phyloP scores from a whole-genome alignment of 2,329 filamentous ascomycete genomes.

The Alternaria sp. region DNA sequence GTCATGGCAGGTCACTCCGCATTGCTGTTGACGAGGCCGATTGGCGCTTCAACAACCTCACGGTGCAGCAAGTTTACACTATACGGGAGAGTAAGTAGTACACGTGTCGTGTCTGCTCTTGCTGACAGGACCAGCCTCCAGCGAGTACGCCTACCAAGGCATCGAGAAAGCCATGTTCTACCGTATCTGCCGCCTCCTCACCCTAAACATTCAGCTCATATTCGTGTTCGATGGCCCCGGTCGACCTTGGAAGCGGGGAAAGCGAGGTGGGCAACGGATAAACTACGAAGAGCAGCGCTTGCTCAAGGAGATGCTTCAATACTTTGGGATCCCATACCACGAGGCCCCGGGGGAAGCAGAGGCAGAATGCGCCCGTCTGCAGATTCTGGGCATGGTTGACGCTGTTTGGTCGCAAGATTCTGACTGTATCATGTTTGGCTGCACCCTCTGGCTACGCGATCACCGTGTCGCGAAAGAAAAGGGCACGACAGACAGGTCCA shows the following conservation, averaged over 20 bases:
- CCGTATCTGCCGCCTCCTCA: slow-evolving; percentile 54
- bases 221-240: slow-evolving; percentile 63
- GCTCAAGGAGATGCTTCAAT: slow-evolving; percentile 47
- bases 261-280: slow-evolving; percentile 37
- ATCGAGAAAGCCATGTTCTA: slow-evolving; percentile 52
- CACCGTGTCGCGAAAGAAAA: slow-evolving; percentile 34
- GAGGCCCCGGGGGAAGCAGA: slow-evolving; percentile 57
- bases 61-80: slow-evolving; percentile 34
- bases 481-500: slow-evolving; percentile 23
- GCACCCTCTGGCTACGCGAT: slow-evolving; percentile 50
- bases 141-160: slow-evolving; percentile 46
- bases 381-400: slow-evolving; percentile 54
- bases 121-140: slow-evolving; percentile 22
- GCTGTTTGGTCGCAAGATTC: slow-evolving; percentile 58
- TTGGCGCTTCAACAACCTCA: slow-evolving; percentile 54
- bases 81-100: slow-evolving; percentile 44
- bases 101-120: background rate
- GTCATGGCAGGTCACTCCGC: slow-evolving; percentile 45
- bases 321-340: slow-evolving; percentile 52
- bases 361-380: slow-evolving; percentile 56
- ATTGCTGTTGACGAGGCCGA: slow-evolving; percentile 54
- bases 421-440: slow-evolving; percentile 58
- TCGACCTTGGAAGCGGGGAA: slow-evolving; percentile 47
- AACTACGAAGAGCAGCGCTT: slow-evolving; percentile 41
- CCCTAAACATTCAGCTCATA: slow-evolving; percentile 58